A percentile compares a stretch with the other conserved stretches of the same genome.
Conservation (phyloP, 345 rosid genomes). For the Citrus cavaleriei region DNA sequence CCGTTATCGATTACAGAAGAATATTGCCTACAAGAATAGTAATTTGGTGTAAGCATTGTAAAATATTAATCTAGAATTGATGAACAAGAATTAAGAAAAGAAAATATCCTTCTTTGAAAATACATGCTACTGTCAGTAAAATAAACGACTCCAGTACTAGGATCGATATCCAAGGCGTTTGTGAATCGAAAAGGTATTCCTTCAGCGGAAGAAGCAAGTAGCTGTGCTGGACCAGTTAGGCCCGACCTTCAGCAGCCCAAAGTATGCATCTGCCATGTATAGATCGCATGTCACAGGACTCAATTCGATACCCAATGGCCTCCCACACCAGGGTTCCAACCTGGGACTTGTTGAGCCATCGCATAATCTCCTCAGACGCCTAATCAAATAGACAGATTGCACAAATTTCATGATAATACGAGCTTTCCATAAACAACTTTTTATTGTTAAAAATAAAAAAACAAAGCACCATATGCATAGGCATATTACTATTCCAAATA, state of each 20-base stretch:
- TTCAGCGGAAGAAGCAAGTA: constrained; percentile 24
- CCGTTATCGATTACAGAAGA: constrained; percentile 7
- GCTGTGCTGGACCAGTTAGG: constrained; percentile 30
- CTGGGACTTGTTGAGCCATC: constrained; percentile 33
- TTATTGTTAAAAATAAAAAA: no score
- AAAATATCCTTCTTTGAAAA: constrained; percentile 40
- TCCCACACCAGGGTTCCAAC: constrained; percentile 43
- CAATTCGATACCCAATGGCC: constrained; percentile 50
- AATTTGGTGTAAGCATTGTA: no score
- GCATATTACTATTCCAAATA: no score
- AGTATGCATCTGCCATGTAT: constrained; percentile 60
- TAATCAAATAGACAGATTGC: no score
- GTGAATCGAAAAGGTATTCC: constrained; percentile 39
- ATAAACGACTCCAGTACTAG: constrained; percentile 35
- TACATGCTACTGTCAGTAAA: constrained; percentile 44
- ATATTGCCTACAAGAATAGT: constrained; percentile 18
- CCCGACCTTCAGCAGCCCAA: constrained; percentile 39
- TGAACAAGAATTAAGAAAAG: no score
- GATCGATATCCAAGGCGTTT: constrained; percentile 43
- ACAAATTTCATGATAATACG: no score
- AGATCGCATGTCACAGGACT: constrained; percentile 36
- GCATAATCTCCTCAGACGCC: constrained; percentile 27
- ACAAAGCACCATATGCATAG: no score
- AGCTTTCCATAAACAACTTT: not conserved
- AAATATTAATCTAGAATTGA: no score